phyloP scores from a whole-genome alignment of 805 yeast genomes.

The Myxozyma sirexii region DNA sequence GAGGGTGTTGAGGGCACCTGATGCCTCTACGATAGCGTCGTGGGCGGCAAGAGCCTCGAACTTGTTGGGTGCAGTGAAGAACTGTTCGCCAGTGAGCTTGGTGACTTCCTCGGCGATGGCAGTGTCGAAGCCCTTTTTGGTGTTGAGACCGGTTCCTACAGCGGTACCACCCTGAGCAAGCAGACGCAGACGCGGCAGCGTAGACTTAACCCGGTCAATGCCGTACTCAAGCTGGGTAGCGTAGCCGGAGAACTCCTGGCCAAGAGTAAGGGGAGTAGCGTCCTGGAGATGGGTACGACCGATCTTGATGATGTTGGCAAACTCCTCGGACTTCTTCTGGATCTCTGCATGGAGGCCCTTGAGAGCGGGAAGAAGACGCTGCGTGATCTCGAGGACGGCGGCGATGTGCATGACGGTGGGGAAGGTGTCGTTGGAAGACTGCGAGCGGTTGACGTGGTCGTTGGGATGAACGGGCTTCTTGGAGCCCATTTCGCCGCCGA shows the following conservation, averaged over 20 bases:
- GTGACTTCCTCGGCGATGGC: slow-evolving; percentile 86
- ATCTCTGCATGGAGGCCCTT: slow-evolving; percentile 76
- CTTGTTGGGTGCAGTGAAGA: slow-evolving; percentile 96
- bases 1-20: slow-evolving; percentile 94
- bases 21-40: slow-evolving; percentile 96
- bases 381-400: slow-evolving; percentile 84
- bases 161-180: slow-evolving; percentile 99
- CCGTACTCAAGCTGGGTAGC: slow-evolving; percentile 92
- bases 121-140: slow-evolving; percentile 84
- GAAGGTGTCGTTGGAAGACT: slow-evolving; percentile 98
- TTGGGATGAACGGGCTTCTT: slow-evolving; percentile 96
- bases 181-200: slow-evolving; percentile 72
- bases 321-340: slow-evolving; percentile 76
- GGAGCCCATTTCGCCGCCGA: slow-evolving; percentile 91
- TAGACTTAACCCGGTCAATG: slow-evolving; percentile 76
- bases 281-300: slow-evolving; percentile 99
- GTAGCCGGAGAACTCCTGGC: slow-evolving; percentile 97
- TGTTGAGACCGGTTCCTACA: slow-evolving; percentile 97
- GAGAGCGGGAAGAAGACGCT: slow-evolving; percentile 78
- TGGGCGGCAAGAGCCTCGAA: slow-evolving; percentile 99
- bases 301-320: slow-evolving; percentile 87
- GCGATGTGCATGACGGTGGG: slow-evolving; percentile 99
- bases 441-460: slow-evolving; percentile 98
- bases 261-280: slow-evolving; percentile 96
- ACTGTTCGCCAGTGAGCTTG: slow-evolving; percentile 82